Base-by-base conservation (phyloP, 345 rosid genomes). In the Chamaenerion angustifolium region DNA sequence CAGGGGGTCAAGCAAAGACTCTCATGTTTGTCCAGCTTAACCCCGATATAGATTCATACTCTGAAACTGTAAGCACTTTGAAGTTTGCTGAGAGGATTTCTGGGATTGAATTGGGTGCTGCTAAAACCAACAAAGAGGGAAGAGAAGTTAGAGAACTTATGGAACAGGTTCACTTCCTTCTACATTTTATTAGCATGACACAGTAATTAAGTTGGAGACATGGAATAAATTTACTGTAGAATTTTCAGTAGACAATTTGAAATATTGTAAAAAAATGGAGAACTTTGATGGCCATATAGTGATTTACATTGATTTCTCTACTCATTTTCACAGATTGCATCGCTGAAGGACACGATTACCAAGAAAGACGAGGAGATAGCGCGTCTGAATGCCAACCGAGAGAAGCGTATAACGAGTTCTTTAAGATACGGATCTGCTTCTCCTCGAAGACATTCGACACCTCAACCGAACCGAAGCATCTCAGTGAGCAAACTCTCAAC, bases 1-100 rank as follows among this genome's bases (percentile, higher is more conserved):
- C 70, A 92, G 98, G 98, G 42, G 98, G 98, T 40, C 94, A 92
- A 57, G 98, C 98, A 16, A 92, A 87, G 71, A 87, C 95, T 41
- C 95, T 92, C 16, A 87, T 84, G 96, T 84, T 92, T 68, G 96
- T 92, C 40, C 98, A 92, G 72, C 86, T 92, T 18, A 84, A 87
- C 60, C 96, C 98, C 43, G 98, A 87, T 80, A 80, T 66, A 15
- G 94, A 80, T 45, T 92, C 98, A 17, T 87, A 76, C 51, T 76
- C 93, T 35, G 98, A 92, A 68, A 92, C 96, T 1, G 49, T 87
- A 60, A 87, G 98, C 63, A 84, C 98, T 27, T 67, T 92, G 67
- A 92, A 84, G 64, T 92, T 92, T 58, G 96, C 96, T 0, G 88
- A 87, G 72, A 84, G 98, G 64, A 95, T 92, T 52, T 92, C 98